A percentile compares a stretch with the other conserved stretches of the same genome.
These are phyloP conservation scores for Termitomyces sp. DNA, from an alignment of 768 basidiomycete genomes.

Conservation along the genomic window DNA sequence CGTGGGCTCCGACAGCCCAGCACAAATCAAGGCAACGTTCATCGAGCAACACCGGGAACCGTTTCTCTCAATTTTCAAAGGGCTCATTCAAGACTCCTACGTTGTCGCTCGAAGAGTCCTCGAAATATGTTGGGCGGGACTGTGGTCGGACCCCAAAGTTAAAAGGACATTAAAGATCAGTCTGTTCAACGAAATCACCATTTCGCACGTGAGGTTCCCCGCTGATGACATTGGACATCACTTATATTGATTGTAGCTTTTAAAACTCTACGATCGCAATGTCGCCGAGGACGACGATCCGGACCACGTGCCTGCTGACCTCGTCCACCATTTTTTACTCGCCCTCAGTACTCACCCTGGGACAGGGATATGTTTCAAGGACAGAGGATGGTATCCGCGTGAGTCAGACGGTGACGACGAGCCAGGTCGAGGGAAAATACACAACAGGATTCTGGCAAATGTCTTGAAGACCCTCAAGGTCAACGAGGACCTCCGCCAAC, in stretches of 20 bases:
- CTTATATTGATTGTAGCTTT: constrained; percentile 35
- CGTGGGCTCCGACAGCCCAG: constrained; percentile 39
- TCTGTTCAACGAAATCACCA: constrained; percentile 60
- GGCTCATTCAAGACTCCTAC: constrained; percentile 62
- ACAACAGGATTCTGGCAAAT: constrained; percentile 81
- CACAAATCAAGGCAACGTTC: constrained; percentile 55
- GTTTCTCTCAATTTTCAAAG: constrained; percentile 69
- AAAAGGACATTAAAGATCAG: constrained; percentile 66
- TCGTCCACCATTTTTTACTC: constrained; percentile 83
- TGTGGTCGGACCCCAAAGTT: constrained; percentile 71
- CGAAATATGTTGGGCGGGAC: constrained; percentile 68
- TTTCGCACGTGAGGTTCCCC: constrained; percentile 49
- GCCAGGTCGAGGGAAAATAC: constrained; percentile 42
- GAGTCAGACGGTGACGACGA: constrained; percentile 43
- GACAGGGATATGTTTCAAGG: constrained; percentile 79
- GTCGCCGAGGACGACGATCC: constrained; percentile 39
- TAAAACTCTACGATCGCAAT: constrained; percentile 68
- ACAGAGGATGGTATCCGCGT: constrained; percentile 87
- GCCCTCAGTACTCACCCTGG: constrained; percentile 80
- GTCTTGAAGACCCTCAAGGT: constrained; percentile 71
- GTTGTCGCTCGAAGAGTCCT: constrained; percentile 55
- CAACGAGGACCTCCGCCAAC: constrained; percentile 84
- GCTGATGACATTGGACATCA: neutral
- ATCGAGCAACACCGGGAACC: constrained; percentile 65
- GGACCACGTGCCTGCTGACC: constrained; percentile 64